Base-by-base conservation (phyloP, 108 stramenopile genomes). In the Aurantiochytrium sp. region DNA sequence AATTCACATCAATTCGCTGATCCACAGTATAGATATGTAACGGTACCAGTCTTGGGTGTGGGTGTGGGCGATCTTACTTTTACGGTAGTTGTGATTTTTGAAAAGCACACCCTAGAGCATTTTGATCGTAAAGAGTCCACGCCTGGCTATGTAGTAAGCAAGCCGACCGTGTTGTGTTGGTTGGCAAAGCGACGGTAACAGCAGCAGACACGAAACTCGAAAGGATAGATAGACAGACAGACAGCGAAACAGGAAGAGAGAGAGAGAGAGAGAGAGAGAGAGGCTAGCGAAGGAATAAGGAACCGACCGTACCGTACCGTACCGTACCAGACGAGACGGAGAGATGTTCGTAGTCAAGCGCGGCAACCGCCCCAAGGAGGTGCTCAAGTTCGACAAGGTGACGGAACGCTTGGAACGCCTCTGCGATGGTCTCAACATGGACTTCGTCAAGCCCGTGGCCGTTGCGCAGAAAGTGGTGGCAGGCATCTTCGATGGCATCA, bases 401-500 rank as follows among this genome's bases (percentile, higher is more conserved):
- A 91, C 92, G 18, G 28, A 90, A 72, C 89, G 94, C 25, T 64
- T 95, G 16, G 21, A 90, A 76, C 72, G 59, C 59, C 87, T 95
- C 14, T 90, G 94, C 16, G 90, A 89, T 35, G 92, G 92, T 35
- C 60, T 64, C 5, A 18, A 64, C 29, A 64, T 35, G 23, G 60
- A 64, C 29, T 12, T 14, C 29, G 10, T 64, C 5, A 35, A 64
- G 28, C 60, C 60, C 19, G 28, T 29, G 5, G 60, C 29, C 23
- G 60, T 96, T 43, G 92, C 95, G 5, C 89, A 93, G 58, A 93
- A 95, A 5, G 94, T 96, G 42, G 60, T 94, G 3, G 60, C 90
- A 23, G 97, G 97, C 53, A 92, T 93, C 25, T 98, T 97, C 92
- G 96, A 96, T 43, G 96, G 97, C 59, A 96, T 98, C 4, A 95